These are phyloP conservation scores for Talaromyces sp. DNA, from an alignment of 2,329 filamentous ascomycete genomes.

Conservation along the genomic window DNA sequence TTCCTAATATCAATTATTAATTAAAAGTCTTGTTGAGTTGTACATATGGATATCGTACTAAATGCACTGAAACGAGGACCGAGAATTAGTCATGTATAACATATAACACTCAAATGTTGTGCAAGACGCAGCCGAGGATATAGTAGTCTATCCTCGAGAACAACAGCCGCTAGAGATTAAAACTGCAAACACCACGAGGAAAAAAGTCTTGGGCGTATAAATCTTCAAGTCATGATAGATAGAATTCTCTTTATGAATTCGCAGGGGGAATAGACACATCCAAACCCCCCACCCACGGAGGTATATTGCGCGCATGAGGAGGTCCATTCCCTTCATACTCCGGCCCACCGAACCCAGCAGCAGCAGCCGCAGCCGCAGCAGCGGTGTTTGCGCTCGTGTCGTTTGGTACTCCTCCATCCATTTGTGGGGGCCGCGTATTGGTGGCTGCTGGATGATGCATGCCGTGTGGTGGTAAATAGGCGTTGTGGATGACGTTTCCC, in stretches of 20 bases:
- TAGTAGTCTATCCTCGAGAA: not conserved
- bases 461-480: conserved; percentile 15
- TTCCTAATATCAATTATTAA: not conserved
- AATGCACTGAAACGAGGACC: not conserved
- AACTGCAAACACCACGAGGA: not conserved
- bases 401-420: conserved; percentile 2
- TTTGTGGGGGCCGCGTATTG: not conserved
- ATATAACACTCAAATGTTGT: not conserved
- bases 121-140: not conserved
- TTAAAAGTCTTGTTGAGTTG: not conserved
- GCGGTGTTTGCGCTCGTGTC: conserved; percentile 3
- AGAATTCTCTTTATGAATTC: not conserved
- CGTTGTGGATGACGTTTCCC: conserved; percentile 27
- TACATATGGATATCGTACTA: not conserved
- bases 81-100: not conserved
- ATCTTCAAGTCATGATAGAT: not conserved
- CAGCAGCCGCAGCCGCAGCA: not conserved
- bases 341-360: conserved; percentile 5
- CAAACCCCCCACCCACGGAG: conserved; percentile 7
- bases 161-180: not conserved
- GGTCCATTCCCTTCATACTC: conserved; percentile 4
- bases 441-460: conserved; percentile 2
- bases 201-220: not conserved
- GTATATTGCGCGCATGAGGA: conserved; percentile 5
- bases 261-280: conserved; percentile 7